phyloP scores from a whole-genome alignment of 805 yeast genomes.

The Lipomyces japonicus region DNA sequence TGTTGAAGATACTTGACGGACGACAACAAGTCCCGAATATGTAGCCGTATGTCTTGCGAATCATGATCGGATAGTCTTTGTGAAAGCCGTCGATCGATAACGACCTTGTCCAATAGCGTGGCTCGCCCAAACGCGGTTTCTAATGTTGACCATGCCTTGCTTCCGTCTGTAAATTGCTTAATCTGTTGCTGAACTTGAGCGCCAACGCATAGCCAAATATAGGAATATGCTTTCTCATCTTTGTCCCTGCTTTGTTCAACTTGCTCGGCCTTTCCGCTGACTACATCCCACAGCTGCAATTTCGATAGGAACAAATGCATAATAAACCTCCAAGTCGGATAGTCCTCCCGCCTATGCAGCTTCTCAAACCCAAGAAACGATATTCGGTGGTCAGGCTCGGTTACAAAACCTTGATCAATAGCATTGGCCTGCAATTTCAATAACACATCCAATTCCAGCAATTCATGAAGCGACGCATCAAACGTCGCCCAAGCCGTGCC shows the following conservation, averaged over 20 bases:
- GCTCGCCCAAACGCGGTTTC: conserved; percentile 5
- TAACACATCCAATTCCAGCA: conserved; percentile 11
- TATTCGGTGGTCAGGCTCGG: background rate
- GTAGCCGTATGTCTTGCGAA: background rate
- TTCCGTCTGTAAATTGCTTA: background rate
- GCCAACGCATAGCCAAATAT: conserved; percentile 10
- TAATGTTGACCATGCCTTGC: conserved; percentile 11
- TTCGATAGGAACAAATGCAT: conserved; percentile 5
- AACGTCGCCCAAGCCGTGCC: background rate
- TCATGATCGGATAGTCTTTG: conserved; percentile 4
- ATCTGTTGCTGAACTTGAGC: conserved; percentile 1
- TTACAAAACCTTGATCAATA: conserved; percentile 1
- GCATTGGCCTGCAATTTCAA: conserved; percentile 15
- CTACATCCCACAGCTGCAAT: conserved; percentile 11
- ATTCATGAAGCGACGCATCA: background rate
- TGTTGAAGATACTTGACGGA: conserved; percentile 14
- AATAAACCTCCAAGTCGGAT: conserved; percentile 13
- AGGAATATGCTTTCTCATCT: conserved; percentile 7
- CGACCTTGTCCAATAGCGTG: conserved; percentile 11
- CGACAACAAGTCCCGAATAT: conserved; percentile 3
- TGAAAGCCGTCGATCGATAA: conserved; percentile 9
- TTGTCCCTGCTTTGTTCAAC: background rate
- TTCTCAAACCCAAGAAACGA: conserved; percentile 19
- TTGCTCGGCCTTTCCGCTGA: background rate
- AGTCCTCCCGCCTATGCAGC: conserved; percentile 6